Evolutionary conservation across 176 grass and related monocot species (phyloP), one percentile per base, ranked within the genome.

Genomic region (Lolium rigidum): DNA sequence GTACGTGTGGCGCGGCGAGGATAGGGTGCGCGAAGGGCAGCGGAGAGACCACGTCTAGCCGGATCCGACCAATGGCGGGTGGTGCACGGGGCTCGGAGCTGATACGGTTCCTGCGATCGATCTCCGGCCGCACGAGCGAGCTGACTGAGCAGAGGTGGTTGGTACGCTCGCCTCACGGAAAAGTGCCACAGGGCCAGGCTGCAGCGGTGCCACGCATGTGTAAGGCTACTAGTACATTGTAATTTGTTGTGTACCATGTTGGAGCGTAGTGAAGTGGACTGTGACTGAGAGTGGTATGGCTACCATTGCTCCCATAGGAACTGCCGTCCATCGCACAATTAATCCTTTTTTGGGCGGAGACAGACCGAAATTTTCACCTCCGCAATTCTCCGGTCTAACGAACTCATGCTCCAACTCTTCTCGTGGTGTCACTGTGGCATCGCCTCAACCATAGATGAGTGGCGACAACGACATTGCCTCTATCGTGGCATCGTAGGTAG

Each of bases 1-100:
- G 17, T 38, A 24, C 80, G 80, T 55, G 80, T 70, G 76, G 76
- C 70, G 81, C 46, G 85, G 54, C 35, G 73, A 87, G 84, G 89
- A 90, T 90, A 90, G 89, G 89, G 84, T 90, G 89, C 56, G 74
- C 4, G 86, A 39, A 55, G 90, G 90, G 90, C 63, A n/a, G 77
- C 28, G 51, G 48, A 41, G 82, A 4, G 82, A 39, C 90, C 90
- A 91, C 90, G 90, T 88, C 9, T 46, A 77, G 18, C 63, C 17
- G 18, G 26, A 82, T 85, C 54, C 86, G 15, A 9, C 70, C 70
- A 64, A 48, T 91, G 86, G 89, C 62, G 16, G 58, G 6, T 37
- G 73, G 16, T 6, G 55, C 58, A 56, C 61, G 2, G 9, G 6
- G 11, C 7, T 56, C 31, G 60, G 1, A 58, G 69, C 48, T 48